Percentiles rank a stretch among this genome's conserved stretches.
Conservation (phyloP, 352 stramenopile genomes). For the Aphanomyces stellatus region DNA sequence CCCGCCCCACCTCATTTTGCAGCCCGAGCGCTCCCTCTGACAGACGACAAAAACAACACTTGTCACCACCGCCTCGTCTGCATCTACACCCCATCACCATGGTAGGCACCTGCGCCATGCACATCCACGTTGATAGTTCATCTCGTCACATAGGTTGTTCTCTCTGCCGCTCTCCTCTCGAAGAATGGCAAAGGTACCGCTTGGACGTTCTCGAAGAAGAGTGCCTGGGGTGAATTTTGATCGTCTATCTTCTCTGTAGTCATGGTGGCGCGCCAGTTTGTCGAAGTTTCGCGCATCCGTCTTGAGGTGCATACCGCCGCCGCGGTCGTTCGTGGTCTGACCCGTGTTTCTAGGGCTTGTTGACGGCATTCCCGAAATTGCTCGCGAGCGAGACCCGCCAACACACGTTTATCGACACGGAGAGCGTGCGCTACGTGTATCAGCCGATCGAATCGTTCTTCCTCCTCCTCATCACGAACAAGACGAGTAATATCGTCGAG, state of each 20-base stretch:
- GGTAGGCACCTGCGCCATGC: neutral
- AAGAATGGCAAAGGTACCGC: constrained; percentile 91
- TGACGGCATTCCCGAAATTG: constrained; percentile 98
- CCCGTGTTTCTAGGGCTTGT: constrained; percentile 63
- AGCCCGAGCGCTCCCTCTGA: neutral
- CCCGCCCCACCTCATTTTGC: constrained; percentile 13
- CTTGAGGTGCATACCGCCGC: constrained; percentile 75
- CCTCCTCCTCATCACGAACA: constrained; percentile 98
- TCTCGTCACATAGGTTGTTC: constrained; percentile 81
- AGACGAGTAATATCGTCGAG: constrained; percentile 99
- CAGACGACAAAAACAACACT: constrained; percentile 1
- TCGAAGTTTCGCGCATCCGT: constrained; percentile 98
- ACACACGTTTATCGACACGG: constrained; percentile 99
- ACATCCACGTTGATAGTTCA: neutral
- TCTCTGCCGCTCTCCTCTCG: constrained; percentile 92
- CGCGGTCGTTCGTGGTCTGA: neutral
- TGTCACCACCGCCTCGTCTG: too few species aligned
- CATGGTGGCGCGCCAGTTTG: constrained; percentile 97
- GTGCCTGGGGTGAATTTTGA: neutral
- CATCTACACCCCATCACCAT: neutral
- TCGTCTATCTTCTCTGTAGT: constrained; percentile 30
- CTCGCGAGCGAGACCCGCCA: constrained; percentile 89
- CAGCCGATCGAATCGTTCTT: constrained; percentile 98
- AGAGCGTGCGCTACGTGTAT: constrained; percentile 98
- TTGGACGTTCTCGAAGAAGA: neutral